phyloP scores from a whole-genome alignment of 139 green algal species.

The Tetraselmis chui region DNA sequence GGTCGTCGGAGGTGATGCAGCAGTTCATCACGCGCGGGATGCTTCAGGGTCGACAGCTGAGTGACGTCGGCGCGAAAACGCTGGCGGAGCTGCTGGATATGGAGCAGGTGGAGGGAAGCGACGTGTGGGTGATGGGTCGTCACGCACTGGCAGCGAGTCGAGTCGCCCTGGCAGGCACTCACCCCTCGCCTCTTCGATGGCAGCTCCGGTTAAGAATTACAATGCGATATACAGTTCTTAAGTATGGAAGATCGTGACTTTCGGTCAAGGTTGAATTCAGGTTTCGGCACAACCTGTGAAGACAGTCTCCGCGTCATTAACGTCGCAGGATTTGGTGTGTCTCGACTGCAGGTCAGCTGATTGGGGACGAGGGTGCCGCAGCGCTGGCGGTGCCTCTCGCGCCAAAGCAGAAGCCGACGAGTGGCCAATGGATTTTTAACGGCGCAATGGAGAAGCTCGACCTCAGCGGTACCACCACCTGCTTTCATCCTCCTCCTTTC shows the following conservation, averaged over 20 bases:
- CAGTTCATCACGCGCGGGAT: not conserved
- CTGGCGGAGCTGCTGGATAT: not conserved
- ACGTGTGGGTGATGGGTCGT: not conserved
- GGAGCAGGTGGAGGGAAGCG: not conserved
- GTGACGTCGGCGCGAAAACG: not conserved
- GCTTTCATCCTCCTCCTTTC: too few relatives aligned
- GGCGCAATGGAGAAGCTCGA: not conserved
- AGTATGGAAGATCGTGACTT: too few relatives aligned
- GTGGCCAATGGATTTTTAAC: not conserved
- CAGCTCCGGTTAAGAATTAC: too few relatives aligned
- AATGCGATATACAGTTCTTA: too few relatives aligned
- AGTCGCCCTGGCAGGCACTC: not conserved
- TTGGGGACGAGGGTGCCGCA: not conserved
- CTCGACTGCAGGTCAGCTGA: not conserved
- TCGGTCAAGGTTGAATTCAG: too few relatives aligned
- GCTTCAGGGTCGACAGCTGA: not conserved
- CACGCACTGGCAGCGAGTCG: not conserved
- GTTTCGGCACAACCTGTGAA: too few relatives aligned
- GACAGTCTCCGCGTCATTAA: too few relatives aligned
- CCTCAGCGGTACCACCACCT: not conserved
- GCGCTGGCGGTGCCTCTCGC: not conserved
- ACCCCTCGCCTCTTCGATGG: not conserved
- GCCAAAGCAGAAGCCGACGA: not conserved
- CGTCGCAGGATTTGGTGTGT: too few relatives aligned
- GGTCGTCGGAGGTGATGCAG: not conserved